Conservation (phyloP, 441 rosid genomes). For the Rhodomyrtus psidioides region DNA sequence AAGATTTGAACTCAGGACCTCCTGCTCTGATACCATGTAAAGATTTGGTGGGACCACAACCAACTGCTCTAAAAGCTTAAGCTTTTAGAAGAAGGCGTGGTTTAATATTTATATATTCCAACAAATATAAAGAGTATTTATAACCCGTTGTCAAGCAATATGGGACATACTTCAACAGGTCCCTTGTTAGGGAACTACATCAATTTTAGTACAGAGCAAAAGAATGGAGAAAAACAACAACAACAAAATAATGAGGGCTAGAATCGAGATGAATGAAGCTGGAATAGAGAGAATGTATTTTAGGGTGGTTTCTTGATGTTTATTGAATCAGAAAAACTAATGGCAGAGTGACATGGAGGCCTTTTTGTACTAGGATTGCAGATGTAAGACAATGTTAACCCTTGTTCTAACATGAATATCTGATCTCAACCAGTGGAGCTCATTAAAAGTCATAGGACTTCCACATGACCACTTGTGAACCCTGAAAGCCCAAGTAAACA, state of each 20-base stretch:
- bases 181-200: background rate
- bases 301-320: background rate
- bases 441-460: background rate
- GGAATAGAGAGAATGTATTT: background rate
- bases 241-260: background rate
- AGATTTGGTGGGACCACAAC: no score
- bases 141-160: no score
- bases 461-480: background rate
- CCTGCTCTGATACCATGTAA: no score
- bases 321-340: background rate
- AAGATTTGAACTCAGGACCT: no score
- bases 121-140: no score
- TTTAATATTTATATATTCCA: no score
- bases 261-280: background rate
- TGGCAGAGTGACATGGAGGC: background rate
- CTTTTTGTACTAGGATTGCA: background rate
- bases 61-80: no score
- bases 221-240: background rate
- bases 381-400: background rate
- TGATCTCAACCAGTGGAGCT: background rate
- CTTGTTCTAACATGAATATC: background rate
- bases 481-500: background rate
- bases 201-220: background rate
- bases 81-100: no score
- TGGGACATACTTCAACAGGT: no score